Percentiles rank a stretch among this genome's conserved stretches.
These are phyloP conservation scores for Plectosphaerella plurivora DNA, from an alignment of 2,329 filamentous ascomycete species.

Conservation along the genomic window DNA sequence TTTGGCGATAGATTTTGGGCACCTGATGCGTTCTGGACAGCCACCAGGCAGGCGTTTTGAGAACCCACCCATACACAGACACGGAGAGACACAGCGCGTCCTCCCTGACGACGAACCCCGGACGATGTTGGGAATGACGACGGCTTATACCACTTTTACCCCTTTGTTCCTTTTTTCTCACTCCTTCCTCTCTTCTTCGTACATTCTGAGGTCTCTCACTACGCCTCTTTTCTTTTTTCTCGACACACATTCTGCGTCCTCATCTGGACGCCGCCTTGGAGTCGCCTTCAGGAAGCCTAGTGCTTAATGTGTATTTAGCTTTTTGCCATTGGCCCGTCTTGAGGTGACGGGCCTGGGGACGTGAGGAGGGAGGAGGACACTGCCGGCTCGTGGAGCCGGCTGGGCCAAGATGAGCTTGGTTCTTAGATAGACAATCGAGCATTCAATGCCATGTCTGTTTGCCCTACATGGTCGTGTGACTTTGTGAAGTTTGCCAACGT, in stretches of 20 bases:
- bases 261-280: neutral
- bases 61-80: conserved; percentile 1
- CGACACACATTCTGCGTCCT: neutral
- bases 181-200: conserved; percentile 3
- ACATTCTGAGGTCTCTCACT: neutral
- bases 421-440: neutral
- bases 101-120: conserved; percentile 5
- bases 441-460: conserved; percentile 21
- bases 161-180: conserved; percentile 13
- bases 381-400: neutral
- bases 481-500: too few relatives aligned
- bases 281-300: conserved; percentile 4
- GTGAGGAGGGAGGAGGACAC: neutral
- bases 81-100: conserved; percentile 4
- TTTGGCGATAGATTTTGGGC: conserved; percentile 12
- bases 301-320: conserved; percentile 15
- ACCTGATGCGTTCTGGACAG: conserved; percentile 12
- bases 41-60: conserved; percentile 11
- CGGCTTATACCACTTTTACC: conserved; percentile 7
- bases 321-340: neutral
- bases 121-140: conserved; percentile 6
- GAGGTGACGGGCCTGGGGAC: neutral
- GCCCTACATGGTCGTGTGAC: too few relatives aligned
- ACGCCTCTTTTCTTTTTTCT: conserved; percentile 8
- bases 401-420: neutral